Evolutionary conservation across 805 yeast genomes (phyloP).

Genomic region (Groenewaldozyma salmanticensis): DNA sequence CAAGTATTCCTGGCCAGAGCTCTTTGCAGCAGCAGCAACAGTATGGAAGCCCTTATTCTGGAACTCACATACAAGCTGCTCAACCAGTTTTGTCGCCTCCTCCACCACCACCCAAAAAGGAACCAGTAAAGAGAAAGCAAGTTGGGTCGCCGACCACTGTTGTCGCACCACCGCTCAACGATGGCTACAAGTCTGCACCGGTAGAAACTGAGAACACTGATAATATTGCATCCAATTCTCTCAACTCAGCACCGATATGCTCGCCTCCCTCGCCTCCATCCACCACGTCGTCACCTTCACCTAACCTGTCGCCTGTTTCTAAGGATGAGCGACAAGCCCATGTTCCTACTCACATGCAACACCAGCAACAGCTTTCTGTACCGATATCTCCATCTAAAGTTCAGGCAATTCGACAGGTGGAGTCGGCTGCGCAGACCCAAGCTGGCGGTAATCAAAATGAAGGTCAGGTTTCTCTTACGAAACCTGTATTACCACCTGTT

Average conservation of each 20-base stretch:
- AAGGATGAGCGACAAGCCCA: too few relatives aligned
- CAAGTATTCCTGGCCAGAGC: constrained; percentile 2
- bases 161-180: not conserved
- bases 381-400: not conserved
- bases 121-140: constrained; percentile 19
- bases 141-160: not conserved
- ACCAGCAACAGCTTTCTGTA: not conserved
- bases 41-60: not conserved
- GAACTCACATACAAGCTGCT: not conserved
- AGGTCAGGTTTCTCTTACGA: not conserved
- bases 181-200: not conserved
- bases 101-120: constrained; percentile 18
- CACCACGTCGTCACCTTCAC: not conserved
- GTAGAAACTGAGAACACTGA: not conserved
- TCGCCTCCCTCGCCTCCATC: not conserved
- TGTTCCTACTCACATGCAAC: too few relatives aligned
- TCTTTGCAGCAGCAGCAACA: constrained; percentile 5
- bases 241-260: not conserved
- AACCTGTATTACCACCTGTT: too few relatives aligned
- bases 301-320: not conserved
- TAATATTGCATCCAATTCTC: not conserved
- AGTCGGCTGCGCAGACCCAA: not conserved
- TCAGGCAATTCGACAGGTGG: not conserved
- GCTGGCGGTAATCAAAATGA: too few relatives aligned
- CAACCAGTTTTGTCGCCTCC: constrained; percentile 1